Evolutionary conservation across 805 yeast species (phyloP), one percentile per base, ranked within the genome.

Genomic region (Monosporozyma servazzii): DNA sequence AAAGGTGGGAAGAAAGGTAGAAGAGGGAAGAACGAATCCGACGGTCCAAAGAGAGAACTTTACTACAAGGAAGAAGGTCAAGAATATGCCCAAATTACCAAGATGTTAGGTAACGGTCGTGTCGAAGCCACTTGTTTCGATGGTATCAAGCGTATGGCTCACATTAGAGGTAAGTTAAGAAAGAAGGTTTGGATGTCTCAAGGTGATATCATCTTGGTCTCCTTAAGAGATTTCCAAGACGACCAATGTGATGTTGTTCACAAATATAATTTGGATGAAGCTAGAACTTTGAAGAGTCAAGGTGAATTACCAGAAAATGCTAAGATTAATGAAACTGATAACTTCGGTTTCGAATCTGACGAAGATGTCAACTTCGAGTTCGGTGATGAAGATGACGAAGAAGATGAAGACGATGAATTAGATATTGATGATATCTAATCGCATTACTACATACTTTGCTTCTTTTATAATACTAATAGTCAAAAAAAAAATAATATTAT

Each of bases 171-270:
- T 64, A 93, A 93, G 70, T 80, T 93, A 75, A 87, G 99, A 80
- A 93, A 93, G 84, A 93, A 91, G 81, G 99, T 93, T 55, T 93
- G 99, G 99, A 90, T 93, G 88, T 87, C 87, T 47, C 98, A 89
- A 71, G 99, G 99, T 75, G 99, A 93, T 70, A 93, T 93, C 63
- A 88, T 93, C 61, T 76, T 93, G 67, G 93, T 91, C 47, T 90
- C 96, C 7, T 80, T 93, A 63, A 89, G 99, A 79, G 99, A 93
- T 66, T 93, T 93, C 82, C 97, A 93, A 74, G 97, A 91, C 66
- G 96, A 88, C 56, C 95, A 87, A 71, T 93, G 97, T 77, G 99
- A 93, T 70, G 97, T 93, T 60, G 91, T 93, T 53, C 95, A 91
- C 72, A 93, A 93, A 74, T 93, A 85, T 74, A 88, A 86, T 71